These are phyloP conservation scores for Triticum aestivum DNA, from an alignment of 176 grass and related monocot species.

Conservation along the genomic window IWGSC_CS_RefSeq_v2.1 NC_057811.1:250759071-250759570, in stretches of 20 bases:
- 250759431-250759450: conserved; percentile 68
- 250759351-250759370: conserved; percentile 90
- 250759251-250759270: neutral
- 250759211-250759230: neutral
- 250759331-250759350: conserved; percentile 90
- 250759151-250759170: conserved; percentile 11
- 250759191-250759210: conserved; percentile 6
- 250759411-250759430: conserved; percentile 72
- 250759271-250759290: conserved; percentile 48
- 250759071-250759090: conserved; percentile 12
- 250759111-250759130: neutral
- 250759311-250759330: conserved; percentile 87
- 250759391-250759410: conserved; percentile 97
- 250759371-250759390: conserved; percentile 95
- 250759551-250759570: conserved; percentile 20
- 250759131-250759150: neutral
- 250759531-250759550: conserved; percentile 57
- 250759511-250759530: conserved; percentile 67
- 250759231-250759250: neutral
- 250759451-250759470: conserved; percentile 76
- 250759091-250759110: neutral
- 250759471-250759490: conserved; percentile 82
- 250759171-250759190: conserved; percentile 7
- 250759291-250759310: conserved; percentile 77
- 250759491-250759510: conserved; percentile 70